These are phyloP conservation scores for Trichophyton rubrum DNA, from an alignment of 2,329 filamentous ascomycete species.

Conservation along the genomic window DNA sequence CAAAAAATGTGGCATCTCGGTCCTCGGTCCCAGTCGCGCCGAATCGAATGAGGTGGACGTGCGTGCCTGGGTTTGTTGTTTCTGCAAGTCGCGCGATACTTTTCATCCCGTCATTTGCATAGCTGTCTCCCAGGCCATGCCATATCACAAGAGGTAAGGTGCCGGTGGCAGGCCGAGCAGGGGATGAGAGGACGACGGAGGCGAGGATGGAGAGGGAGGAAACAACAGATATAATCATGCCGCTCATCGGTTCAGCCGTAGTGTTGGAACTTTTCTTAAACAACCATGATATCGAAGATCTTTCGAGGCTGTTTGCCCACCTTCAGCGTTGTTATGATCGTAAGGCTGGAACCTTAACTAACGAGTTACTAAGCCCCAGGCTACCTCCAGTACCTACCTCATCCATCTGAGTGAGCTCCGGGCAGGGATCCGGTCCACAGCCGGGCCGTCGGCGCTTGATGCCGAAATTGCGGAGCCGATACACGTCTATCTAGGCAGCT, in stretches of 20 bases:
- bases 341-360: too few species aligned
- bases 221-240: neutral
- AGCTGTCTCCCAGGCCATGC: constrained; percentile 66
- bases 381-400: too few species aligned
- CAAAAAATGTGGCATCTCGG: constrained; percentile 75
- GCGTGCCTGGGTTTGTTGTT: constrained; percentile 64
- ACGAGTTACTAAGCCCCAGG: too few species aligned
- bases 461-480: too few species aligned
- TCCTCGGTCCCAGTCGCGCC: constrained; percentile 55
- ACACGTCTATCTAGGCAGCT: too few species aligned
- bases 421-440: too few species aligned
- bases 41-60: constrained; percentile 67
- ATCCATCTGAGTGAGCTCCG: too few species aligned
- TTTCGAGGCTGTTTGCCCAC: too few species aligned
- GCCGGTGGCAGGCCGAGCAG: neutral
- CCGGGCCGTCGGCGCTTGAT: too few species aligned
- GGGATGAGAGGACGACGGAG: neutral
- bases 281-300: neutral
- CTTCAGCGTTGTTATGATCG: too few species aligned
- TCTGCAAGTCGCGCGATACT: constrained; percentile 59
- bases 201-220: constrained; percentile 1
- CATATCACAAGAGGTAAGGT: constrained; percentile 85
- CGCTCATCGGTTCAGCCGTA: neutral
- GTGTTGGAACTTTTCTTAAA: neutral
- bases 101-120: constrained; percentile 60